Evolutionary conservation across 345 rosid genomes (phyloP).

Genomic region (Balakata baccata): DNA sequence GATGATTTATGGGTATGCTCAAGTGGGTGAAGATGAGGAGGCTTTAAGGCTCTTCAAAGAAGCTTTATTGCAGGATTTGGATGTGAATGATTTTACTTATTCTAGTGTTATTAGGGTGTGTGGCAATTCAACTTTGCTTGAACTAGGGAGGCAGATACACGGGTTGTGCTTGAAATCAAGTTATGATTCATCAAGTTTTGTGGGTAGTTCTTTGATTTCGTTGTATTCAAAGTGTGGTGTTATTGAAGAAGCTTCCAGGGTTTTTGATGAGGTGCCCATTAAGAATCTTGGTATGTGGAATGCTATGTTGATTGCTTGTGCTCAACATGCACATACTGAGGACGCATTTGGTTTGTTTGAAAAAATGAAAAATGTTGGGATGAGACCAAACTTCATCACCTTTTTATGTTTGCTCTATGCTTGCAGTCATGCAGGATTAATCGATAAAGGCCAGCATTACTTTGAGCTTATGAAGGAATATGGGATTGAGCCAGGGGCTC

Average conservation of each 20-base stretch:
- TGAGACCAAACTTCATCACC: slow-evolving; percentile 77
- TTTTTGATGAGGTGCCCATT: slow-evolving; percentile 48
- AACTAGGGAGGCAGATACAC: slow-evolving; percentile 83
- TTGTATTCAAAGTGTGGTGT: slow-evolving; percentile 78
- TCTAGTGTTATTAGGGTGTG: slow-evolving; percentile 77
- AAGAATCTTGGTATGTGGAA: slow-evolving; percentile 88
- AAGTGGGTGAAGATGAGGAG: slow-evolving; percentile 65
- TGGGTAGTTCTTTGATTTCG: slow-evolving; percentile 76
- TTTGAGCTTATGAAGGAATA: slow-evolving; percentile 67
- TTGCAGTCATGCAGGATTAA: slow-evolving; percentile 84
- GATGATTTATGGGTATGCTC: slow-evolving; percentile 82
- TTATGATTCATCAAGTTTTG: slow-evolving; percentile 60
- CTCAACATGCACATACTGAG: slow-evolving; percentile 60
- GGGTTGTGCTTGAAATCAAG: slow-evolving; percentile 73
- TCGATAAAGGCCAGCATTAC: slow-evolving; percentile 54
- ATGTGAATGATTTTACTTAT: slow-evolving; percentile 78
- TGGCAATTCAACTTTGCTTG: slow-evolving; percentile 61
- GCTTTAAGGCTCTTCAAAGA: slow-evolving; percentile 65
- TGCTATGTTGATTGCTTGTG: slow-evolving; percentile 79
- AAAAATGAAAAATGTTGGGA: slow-evolving; percentile 47
- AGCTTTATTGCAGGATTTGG: slow-evolving; percentile 49
- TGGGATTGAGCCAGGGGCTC: slow-evolving; percentile 63
- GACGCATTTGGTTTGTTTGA: slow-evolving; percentile 53
- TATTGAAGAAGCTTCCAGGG: slow-evolving; percentile 55
- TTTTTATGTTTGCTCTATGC: slow-evolving; percentile 74